phyloP scores from a whole-genome alignment of 495 filamentous ascomycete genomes.

The Penicillium soppii region DNA sequence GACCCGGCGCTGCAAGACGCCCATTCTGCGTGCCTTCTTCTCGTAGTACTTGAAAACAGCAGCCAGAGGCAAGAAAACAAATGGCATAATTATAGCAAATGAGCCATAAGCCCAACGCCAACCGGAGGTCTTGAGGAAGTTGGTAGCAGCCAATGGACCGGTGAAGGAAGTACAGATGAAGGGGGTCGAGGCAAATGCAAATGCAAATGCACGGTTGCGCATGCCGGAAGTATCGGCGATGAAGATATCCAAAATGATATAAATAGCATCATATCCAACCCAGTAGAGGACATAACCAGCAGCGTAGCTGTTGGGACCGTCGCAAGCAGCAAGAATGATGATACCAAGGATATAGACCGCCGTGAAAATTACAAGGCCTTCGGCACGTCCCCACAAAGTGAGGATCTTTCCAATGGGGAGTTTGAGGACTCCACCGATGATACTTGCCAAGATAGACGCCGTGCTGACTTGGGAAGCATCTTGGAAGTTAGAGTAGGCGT shows the following conservation, averaged over 20 bases:
- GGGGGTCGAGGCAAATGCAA: constrained; percentile 62
- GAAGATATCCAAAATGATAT: constrained; percentile 59
- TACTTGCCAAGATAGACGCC: constrained; percentile 35
- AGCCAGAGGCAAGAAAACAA: constrained; percentile 54
- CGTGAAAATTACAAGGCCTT: constrained; percentile 49
- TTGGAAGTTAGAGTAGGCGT: constrained; percentile 32
- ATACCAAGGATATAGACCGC: constrained; percentile 41
- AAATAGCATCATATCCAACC: constrained; percentile 58
- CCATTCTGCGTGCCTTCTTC: constrained; percentile 53
- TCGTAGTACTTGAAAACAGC: constrained; percentile 56
- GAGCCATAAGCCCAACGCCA: constrained; percentile 66
- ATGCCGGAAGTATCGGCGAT: constrained; percentile 65
- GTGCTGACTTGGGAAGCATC: constrained; percentile 35
- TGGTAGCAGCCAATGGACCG: constrained; percentile 31
- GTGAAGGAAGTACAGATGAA: constrained; percentile 60
- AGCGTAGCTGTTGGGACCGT: constrained; percentile 45
- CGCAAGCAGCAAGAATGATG: constrained; percentile 50
- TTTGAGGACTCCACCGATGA: constrained; percentile 66
- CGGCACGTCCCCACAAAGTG: constrained; percentile 62
- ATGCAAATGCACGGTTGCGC: constrained; percentile 61
- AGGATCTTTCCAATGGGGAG: constrained; percentile 66
- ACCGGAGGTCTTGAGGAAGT: constrained; percentile 49
- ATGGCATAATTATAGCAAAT: constrained; percentile 59
- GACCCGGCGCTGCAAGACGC: constrained; percentile 32
- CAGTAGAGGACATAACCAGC: constrained; percentile 56